Evolutionary conservation across 495 filamentous ascomycete species (phyloP).

Genomic region (Aspergillus leporis): DNA sequence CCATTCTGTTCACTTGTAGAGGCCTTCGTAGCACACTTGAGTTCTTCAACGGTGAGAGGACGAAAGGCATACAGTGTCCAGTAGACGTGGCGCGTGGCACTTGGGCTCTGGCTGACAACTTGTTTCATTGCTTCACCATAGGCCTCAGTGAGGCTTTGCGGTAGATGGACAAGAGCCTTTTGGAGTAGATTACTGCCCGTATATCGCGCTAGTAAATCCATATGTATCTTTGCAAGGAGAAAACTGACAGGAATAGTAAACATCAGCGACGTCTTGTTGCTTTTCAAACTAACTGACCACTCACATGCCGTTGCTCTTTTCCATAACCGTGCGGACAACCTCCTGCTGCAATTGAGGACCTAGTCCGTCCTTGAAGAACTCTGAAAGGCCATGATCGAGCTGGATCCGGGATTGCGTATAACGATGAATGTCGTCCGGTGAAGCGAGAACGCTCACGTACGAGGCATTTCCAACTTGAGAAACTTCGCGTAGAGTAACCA

Average conservation of each 20-base stretch:
- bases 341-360: too few relatives aligned
- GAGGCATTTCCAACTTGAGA: too few relatives aligned
- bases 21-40: constrained; percentile 23
- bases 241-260: constrained; percentile 26
- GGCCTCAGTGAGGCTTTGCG: constrained; percentile 32
- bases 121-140: constrained; percentile 38
- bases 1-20: too few relatives aligned
- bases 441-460: too few relatives aligned
- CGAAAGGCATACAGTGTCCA: constrained; percentile 33
- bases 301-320: too few relatives aligned
- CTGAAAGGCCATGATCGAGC: too few relatives aligned
- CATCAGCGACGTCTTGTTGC: too few relatives aligned
- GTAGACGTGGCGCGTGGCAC: constrained; percentile 27
- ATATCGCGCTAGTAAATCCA: constrained; percentile 30
- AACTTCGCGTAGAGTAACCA: constrained; percentile 35
- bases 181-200: constrained; percentile 25
- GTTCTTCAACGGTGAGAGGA: constrained; percentile 28
- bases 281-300: too few relatives aligned
- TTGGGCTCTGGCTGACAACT: constrained; percentile 25
- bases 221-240: constrained; percentile 29
- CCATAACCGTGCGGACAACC: too few relatives aligned
- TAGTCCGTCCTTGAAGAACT: too few relatives aligned
- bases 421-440: too few relatives aligned
- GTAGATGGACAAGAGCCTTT: constrained; percentile 29
- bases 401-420: too few relatives aligned